These are phyloP conservation scores for Chrysanthemum lavandulifolium DNA, from an alignment of 129 eudicot genomes.

Conservation along the genomic window DNA sequence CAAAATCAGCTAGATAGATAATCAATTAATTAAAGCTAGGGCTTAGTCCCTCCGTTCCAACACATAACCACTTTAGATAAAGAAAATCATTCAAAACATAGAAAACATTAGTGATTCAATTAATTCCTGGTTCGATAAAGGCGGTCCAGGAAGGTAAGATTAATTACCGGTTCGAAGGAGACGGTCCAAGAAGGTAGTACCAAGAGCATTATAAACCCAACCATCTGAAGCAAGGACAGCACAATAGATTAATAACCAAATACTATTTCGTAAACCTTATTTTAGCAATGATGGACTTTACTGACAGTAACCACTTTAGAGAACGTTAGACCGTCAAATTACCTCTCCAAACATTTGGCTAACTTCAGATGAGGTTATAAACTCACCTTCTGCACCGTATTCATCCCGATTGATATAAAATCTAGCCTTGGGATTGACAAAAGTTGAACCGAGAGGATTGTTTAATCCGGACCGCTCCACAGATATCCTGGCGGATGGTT, in stretches of 20 bases:
- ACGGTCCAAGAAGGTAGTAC: slow-evolving; percentile 64
- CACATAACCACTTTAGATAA: no score
- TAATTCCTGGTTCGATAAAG: no score
- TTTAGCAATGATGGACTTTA: no score
- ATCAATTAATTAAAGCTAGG: no score
- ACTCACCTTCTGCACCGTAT: slow-evolving; percentile 91
- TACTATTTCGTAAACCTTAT: slow-evolving; percentile 6
- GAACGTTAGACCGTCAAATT: neutral
- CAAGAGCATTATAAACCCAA: slow-evolving; percentile 82
- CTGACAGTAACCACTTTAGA: neutral
- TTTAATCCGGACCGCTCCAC: no score
- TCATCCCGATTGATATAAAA: slow-evolving; percentile 89
- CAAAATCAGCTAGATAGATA: neutral
- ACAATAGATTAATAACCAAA: slow-evolving; percentile 2
- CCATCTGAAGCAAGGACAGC: slow-evolving; percentile 54
- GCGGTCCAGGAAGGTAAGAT: no score
- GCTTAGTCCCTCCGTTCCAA: no score
- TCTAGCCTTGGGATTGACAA: slow-evolving; percentile 86
- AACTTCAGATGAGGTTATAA: slow-evolving; percentile 96
- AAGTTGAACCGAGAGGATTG: slow-evolving; percentile 94
- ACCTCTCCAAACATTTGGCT: slow-evolving; percentile 99
- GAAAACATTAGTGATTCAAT: neutral
- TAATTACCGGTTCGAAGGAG: slow-evolving; percentile 72
- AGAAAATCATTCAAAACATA: no score
- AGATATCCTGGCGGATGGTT: no score